Conservation (phyloP, 2,329 filamentous ascomycete genomes). For the Aspergillus sp. region DNA sequence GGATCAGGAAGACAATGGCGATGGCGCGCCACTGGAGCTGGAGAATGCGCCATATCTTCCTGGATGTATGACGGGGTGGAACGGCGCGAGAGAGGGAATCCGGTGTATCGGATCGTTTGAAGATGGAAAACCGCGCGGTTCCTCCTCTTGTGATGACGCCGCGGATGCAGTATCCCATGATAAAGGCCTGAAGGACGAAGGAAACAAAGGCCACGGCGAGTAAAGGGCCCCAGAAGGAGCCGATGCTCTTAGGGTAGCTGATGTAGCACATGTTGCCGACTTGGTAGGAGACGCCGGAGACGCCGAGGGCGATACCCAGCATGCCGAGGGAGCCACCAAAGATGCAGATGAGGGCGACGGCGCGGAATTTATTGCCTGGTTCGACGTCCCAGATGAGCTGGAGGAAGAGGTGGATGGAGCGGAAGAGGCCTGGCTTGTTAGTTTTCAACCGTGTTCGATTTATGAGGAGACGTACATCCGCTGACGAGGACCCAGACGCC, state of each 20-base stretch:
- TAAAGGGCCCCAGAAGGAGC: slow-evolving; percentile 9
- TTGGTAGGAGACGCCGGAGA: slow-evolving; percentile 12
- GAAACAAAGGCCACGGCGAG: slow-evolving; percentile 2
- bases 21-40: slow-evolving; percentile 8
- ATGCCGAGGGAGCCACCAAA: slow-evolving; percentile 6
- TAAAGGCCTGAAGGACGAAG: not conserved
- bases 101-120: not conserved
- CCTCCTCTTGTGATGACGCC: not conserved
- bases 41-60: not conserved
- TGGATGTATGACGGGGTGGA: not conserved
- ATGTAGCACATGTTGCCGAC: slow-evolving; percentile 8
- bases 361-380: not conserved
- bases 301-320: slow-evolving; percentile 2
- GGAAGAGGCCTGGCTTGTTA: slow-evolving; percentile 2
- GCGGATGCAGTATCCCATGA: slow-evolving; percentile 4
- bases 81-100: not conserved
- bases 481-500: slow-evolving; percentile 9
- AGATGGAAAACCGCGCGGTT: slow-evolving; percentile 1
- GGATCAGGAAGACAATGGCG: not conserved
- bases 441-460: not conserved
- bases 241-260: not conserved
- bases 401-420: slow-evolving; percentile 7
- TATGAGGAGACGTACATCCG: not conserved
- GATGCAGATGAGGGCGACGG: not conserved
- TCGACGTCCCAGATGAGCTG: slow-evolving; percentile 11